phyloP scores from a whole-genome alignment of 352 stramenopile species.

The Achlya hypogyna region DNA sequence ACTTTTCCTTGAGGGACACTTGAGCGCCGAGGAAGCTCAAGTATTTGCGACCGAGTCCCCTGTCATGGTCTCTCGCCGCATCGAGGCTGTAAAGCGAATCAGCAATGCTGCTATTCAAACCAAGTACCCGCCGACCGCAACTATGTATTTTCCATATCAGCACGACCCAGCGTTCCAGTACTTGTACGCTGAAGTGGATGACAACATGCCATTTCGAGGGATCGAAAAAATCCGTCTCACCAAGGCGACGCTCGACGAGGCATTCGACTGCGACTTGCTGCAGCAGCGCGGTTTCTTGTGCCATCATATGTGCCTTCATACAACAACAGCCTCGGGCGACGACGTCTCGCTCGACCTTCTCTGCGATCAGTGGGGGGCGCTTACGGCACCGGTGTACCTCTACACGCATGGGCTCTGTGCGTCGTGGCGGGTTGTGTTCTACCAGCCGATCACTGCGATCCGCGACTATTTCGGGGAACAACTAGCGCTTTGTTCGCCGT shows the following conservation, averaged over 20 bases:
- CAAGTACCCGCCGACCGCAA: background rate
- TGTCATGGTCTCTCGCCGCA: slow-evolving; percentile 55
- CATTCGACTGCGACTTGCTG: slow-evolving; percentile 67
- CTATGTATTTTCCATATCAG: slow-evolving; percentile 40
- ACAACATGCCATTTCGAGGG: slow-evolving; percentile 45
- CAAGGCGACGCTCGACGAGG: slow-evolving; percentile 52
- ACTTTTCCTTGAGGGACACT: slow-evolving; percentile 56
- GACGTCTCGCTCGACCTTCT: slow-evolving; percentile 62
- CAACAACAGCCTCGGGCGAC: slow-evolving; percentile 32
- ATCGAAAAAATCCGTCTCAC: slow-evolving; percentile 72
- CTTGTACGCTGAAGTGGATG: slow-evolving; percentile 60
- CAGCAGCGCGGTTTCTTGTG: slow-evolving; percentile 35
- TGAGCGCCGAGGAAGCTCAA: slow-evolving; percentile 46
- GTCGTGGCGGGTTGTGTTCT: slow-evolving; percentile 24
- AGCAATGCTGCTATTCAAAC: slow-evolving; percentile 2
- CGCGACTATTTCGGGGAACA: slow-evolving; percentile 79
- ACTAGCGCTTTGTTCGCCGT: slow-evolving; percentile 51
- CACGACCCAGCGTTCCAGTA: slow-evolving; percentile 46
- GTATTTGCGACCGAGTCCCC: slow-evolving; percentile 46
- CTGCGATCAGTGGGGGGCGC: slow-evolving; percentile 36
- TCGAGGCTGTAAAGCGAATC: slow-evolving; percentile 39
- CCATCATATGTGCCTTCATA: slow-evolving; percentile 52
- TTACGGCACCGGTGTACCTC: slow-evolving; percentile 27
- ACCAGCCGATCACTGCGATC: slow-evolving; percentile 42
- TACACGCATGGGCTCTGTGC: slow-evolving; percentile 18